Evolutionary conservation across 441 rosid species (phyloP).

Genomic region (Bocquillonia castaneifolia): DNA sequence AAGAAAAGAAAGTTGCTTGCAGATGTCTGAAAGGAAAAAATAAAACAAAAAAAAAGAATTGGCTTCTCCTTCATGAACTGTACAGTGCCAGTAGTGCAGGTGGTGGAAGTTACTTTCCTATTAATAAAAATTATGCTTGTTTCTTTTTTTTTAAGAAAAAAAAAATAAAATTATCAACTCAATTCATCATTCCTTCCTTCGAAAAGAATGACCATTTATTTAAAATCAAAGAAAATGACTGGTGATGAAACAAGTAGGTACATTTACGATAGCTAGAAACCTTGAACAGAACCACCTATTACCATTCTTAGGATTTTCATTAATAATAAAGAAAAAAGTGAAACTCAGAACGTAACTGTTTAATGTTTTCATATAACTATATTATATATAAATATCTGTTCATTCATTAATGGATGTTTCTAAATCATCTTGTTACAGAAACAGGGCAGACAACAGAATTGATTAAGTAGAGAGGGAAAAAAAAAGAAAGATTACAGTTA

Average conservation of each 20-base stretch:
- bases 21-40: not conserved
- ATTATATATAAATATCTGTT: not conserved
- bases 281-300: constrained; percentile 22
- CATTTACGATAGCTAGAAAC: constrained; percentile 22
- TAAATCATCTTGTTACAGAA: constrained; percentile 9
- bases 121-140: constrained; percentile 17
- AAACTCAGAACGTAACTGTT: not conserved
- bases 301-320: constrained; percentile 10
- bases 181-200: not conserved
- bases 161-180: not conserved
- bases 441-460: constrained; percentile 29
- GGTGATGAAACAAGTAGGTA: constrained; percentile 15
- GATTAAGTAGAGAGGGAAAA: not conserved
- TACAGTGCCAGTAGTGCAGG: constrained; percentile 26
- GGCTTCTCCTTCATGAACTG: constrained; percentile 21
- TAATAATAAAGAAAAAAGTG: not conserved
- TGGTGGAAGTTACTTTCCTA: constrained; percentile 33
- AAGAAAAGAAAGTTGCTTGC: constrained; percentile 11
- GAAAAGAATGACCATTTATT: constrained; percentile 19
- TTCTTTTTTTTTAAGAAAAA: too few species aligned
- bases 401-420: not conserved
- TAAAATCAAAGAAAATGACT: constrained; percentile 24
- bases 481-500: constrained; percentile 40
- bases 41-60: not conserved
- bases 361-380: too few species aligned